Evolutionary conservation across 2,329 filamentous ascomycete genomes (phyloP).

Genomic region (Onygena corvina): DNA sequence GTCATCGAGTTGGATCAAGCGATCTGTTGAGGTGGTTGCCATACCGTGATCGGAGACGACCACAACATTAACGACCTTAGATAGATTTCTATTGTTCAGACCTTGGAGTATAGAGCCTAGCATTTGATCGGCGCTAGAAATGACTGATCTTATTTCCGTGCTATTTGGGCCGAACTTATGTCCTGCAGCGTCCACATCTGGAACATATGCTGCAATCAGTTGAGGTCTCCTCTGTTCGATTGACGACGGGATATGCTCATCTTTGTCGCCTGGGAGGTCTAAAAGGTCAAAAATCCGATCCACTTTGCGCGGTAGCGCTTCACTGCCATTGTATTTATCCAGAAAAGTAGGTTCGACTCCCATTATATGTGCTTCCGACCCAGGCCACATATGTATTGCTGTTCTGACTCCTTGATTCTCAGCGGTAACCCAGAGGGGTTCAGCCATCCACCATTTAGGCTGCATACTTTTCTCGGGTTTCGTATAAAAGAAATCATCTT

Average conservation of each 20-base stretch:
- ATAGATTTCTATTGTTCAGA: conserved; percentile 69
- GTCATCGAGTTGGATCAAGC: conserved; percentile 82
- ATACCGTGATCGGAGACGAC: conserved; percentile 98
- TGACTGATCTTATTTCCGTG: conserved; percentile 72
- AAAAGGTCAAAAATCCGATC: conserved; percentile 67
- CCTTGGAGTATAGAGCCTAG: conserved; percentile 63
- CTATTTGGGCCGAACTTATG: conserved; percentile 89
- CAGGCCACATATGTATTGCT: conserved; percentile 97
- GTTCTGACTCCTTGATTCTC: conserved; percentile 66
- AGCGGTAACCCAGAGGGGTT: conserved; percentile 88
- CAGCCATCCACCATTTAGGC: conserved; percentile 86
- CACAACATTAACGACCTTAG: conserved; percentile 79
- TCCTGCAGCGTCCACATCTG: conserved; percentile 76
- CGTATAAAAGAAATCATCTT: conserved; percentile 80
- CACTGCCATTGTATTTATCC: conserved; percentile 72
- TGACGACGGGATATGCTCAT: conserved; percentile 28
- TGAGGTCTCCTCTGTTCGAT: conserved; percentile 59
- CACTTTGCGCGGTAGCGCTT: conserved; percentile 63
- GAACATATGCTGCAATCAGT: conserved; percentile 87
- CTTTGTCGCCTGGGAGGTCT: conserved; percentile 64
- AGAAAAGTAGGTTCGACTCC: conserved; percentile 64
- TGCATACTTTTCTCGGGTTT: conserved; percentile 63
- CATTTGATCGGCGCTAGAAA: conserved; percentile 70
- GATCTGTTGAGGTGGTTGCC: conserved; percentile 74
- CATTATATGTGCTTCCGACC: conserved; percentile 75